Evolutionary conservation across 768 basidiomycete genomes (phyloP), one percentile per base, ranked within the genome.

Genomic region (Boletus reticulatus): DNA sequence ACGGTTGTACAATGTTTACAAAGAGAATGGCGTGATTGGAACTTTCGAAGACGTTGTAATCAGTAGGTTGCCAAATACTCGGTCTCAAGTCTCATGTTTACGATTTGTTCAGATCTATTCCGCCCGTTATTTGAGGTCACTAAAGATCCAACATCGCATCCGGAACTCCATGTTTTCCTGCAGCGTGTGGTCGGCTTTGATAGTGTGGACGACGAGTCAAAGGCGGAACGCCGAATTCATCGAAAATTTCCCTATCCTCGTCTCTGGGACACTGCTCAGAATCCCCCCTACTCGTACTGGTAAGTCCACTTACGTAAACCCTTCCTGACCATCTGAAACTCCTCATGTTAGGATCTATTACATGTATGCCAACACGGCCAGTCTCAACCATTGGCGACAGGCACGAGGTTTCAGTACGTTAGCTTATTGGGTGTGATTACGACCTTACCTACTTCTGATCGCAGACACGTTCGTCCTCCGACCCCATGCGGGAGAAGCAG

Each of bases 161-260:
- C 96, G 0, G 95, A 98, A 64, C 79, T 99, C 12, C 96, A 98
- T 67, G 79, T 96, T 36, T 95, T 99, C 76, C 75, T 99, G 34
- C 94, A 97, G 71, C 87, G 97, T 6, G 94, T 98, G 7, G 73
- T 98, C 49, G 97, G 97, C 6, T 97, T 99, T 66, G 97, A 98
- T 65, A 94, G 89, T n/a, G 97, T 99, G 20, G 97, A 99, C 62
- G 97, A 99, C 64, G 97, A 99, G 73, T 94, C 92, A 3, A 98
- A 98, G 74, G 78, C 84, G 0, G 97, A 99, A 72, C 78, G 94
- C 52, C 78, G 97, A 27, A 85, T 97, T 43, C 89, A 97, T 67
- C 89, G 87, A 65, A 98, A 97, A 69, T 97, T 91, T 76, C 95
- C 95, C 0, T 92, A 89, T 59, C 95, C 97, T 3, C 80, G 83